These are phyloP conservation scores for Pseudogymnoascus sp. DNA, from an alignment of 2,329 filamentous ascomycete genomes.

Conservation along the genomic window DNA sequence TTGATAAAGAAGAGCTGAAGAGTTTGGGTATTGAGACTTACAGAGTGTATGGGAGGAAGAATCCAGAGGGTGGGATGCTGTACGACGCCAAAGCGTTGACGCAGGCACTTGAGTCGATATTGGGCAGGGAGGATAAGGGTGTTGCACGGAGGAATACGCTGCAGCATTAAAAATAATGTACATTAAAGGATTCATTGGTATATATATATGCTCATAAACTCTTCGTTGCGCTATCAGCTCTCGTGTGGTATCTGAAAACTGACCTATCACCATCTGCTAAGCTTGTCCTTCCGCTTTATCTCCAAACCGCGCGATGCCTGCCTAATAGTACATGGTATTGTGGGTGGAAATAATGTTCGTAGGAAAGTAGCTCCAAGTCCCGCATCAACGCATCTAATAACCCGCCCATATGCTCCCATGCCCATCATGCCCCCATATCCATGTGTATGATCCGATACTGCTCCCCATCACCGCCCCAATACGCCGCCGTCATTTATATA, in stretches of 20 bases:
- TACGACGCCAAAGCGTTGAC: conserved; percentile 73
- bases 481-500: conserved; percentile 9
- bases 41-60: conserved; percentile 65
- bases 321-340: conserved; percentile 5
- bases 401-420: background rate
- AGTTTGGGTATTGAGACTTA: conserved; percentile 70
- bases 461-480: background rate
- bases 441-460: background rate
- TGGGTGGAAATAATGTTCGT: background rate
- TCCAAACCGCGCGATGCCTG: background rate
- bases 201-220: background rate
- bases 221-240: background rate
- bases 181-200: background rate
- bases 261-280: background rate
- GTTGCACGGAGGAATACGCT: conserved; percentile 54
- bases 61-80: conserved; percentile 44
- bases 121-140: conserved; percentile 56
- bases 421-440: background rate
- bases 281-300: background rate
- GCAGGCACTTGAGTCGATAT: conserved; percentile 69
- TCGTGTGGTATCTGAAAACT: background rate
- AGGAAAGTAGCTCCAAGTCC: background rate
- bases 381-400: background rate
- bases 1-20: conserved; percentile 59
- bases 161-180: conserved; percentile 17